Percentiles rank a stretch among this genome's conserved stretches.
Evolutionary conservation across 2,329 filamentous ascomycete genomes (phyloP).

Genomic region (Colletotrichum orbiculare): DNA sequence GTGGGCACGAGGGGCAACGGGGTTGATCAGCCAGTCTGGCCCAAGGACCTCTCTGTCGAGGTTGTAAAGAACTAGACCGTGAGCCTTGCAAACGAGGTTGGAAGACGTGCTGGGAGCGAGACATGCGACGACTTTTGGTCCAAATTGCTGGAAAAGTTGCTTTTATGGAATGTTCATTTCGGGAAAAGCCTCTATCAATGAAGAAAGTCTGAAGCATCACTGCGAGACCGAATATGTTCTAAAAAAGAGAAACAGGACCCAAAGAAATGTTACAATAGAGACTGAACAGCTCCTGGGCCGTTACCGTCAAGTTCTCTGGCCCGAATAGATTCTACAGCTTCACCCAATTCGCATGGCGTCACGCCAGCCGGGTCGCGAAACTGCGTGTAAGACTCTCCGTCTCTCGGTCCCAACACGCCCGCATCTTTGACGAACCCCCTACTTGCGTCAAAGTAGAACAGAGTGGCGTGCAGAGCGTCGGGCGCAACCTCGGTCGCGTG

Average conservation of each 20-base stretch:
- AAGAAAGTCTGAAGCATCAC: too few relatives aligned
- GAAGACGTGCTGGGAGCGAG: too few relatives aligned
- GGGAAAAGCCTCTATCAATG: too few relatives aligned
- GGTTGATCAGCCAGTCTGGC: conserved; percentile 57
- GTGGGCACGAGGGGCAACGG: conserved; percentile 62
- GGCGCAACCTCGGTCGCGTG: conserved; percentile 45
- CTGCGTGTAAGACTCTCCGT: conserved; percentile 39
- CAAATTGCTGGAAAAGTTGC: too few relatives aligned
- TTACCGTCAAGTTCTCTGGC: neutral
- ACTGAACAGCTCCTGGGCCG: too few relatives aligned
- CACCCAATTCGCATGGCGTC: conserved; percentile 38
- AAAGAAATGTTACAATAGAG: too few relatives aligned
- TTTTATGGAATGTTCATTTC: too few relatives aligned
- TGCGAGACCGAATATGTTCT: too few relatives aligned
- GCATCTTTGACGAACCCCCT: conserved; percentile 46
- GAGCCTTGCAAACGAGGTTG: neutral
- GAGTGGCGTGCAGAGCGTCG: conserved; percentile 45
- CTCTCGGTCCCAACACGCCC: conserved; percentile 45
- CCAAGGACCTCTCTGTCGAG: conserved; percentile 50
- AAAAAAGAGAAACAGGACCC: too few relatives aligned
- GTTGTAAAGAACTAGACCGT: conserved; percentile 39
- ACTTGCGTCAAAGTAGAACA: conserved; percentile 50
- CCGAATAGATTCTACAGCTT: conserved; percentile 37
- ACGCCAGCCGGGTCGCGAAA: conserved; percentile 39
- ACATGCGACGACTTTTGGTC: too few relatives aligned